Percentiles rank a stretch among this genome's conserved stretches.
These are phyloP conservation scores for Hypholoma fasciculare DNA, from an alignment of 768 basidiomycete species.

Conservation along the genomic window DNA sequence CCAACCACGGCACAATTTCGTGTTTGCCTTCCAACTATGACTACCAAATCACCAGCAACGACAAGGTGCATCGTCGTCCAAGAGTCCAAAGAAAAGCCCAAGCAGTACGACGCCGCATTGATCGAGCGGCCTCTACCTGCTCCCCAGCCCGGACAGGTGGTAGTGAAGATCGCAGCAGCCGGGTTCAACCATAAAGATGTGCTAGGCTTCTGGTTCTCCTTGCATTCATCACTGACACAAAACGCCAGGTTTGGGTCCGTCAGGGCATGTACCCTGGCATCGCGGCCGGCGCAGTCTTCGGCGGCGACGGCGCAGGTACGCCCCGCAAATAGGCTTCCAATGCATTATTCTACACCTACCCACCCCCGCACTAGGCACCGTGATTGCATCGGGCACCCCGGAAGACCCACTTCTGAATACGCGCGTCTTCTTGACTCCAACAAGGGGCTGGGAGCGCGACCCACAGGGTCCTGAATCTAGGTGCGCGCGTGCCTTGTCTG, in stretches of 20 bases:
- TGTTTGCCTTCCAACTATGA: background rate
- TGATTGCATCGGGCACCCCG: conserved; percentile 55
- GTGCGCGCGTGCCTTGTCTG: conserved; percentile 33
- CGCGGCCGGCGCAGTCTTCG: conserved; percentile 56
- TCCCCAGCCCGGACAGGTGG: conserved; percentile 56
- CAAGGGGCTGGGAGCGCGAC: conserved; percentile 71
- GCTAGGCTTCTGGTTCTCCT: too few relatives aligned
- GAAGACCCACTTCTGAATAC: conserved; percentile 57
- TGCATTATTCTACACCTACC: background rate
- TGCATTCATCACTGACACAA: too few relatives aligned
- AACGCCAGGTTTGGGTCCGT: conserved; percentile 68
- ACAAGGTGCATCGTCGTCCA: conserved; percentile 52
- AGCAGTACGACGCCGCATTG: conserved; percentile 57
- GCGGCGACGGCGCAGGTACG: conserved; percentile 75
- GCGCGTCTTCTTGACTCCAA: conserved; percentile 76
- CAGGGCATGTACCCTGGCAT: conserved; percentile 69
- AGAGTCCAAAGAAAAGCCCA: conserved; percentile 35
- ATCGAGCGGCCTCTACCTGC: conserved; percentile 48
- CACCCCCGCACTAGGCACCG: conserved; percentile 44
- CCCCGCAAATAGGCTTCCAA: background rate
- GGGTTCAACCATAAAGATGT: conserved; percentile 83
- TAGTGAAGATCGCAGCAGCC: conserved; percentile 68
- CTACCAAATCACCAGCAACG: conserved; percentile 33
- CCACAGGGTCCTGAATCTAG: conserved; percentile 64
- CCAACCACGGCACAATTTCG: background rate